Conservation (phyloP, 2,329 filamentous ascomycete genomes). For the Xylaria sp. region DNA sequence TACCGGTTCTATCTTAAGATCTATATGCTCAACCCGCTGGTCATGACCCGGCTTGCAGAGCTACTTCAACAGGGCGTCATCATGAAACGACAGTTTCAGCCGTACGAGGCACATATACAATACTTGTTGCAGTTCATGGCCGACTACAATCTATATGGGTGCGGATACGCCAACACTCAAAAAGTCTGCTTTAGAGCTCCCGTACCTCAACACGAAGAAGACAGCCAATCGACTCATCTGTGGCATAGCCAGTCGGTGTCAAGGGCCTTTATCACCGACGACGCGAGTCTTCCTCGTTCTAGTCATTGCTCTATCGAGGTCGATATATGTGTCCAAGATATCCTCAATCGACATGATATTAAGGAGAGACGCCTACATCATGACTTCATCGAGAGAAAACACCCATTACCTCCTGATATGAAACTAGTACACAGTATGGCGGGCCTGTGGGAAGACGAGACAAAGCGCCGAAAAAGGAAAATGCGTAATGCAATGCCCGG, state of each 20-base stretch:
- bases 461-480: constrained; percentile 71
- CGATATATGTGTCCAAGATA: constrained; percentile 86
- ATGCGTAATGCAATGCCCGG: constrained; percentile 66
- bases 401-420: constrained; percentile 65
- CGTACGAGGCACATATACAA: constrained; percentile 91
- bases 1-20: constrained; percentile 92
- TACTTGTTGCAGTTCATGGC: constrained; percentile 97
- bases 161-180: constrained; percentile 76
- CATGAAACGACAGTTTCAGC: constrained; percentile 81
- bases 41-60: constrained; percentile 87
- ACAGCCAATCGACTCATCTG: constrained; percentile 62
- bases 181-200: constrained; percentile 75
- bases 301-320: constrained; percentile 91
- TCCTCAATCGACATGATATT: constrained; percentile 78
- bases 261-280: constrained; percentile 60
- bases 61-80: constrained; percentile 86
- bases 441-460: constrained; percentile 89
- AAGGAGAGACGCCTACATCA: constrained; percentile 81
- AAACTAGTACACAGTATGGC: constrained; percentile 95
- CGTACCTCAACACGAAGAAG: constrained; percentile 69
- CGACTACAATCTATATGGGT: constrained; percentile 97
- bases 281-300: constrained; percentile 68
- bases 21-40: constrained; percentile 84
- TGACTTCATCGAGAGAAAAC: constrained; percentile 75
- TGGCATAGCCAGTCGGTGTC: constrained; percentile 82